phyloP scores from a whole-genome alignment of 306 rosid genomes.

The Lathyrus tuberosus region DNA sequence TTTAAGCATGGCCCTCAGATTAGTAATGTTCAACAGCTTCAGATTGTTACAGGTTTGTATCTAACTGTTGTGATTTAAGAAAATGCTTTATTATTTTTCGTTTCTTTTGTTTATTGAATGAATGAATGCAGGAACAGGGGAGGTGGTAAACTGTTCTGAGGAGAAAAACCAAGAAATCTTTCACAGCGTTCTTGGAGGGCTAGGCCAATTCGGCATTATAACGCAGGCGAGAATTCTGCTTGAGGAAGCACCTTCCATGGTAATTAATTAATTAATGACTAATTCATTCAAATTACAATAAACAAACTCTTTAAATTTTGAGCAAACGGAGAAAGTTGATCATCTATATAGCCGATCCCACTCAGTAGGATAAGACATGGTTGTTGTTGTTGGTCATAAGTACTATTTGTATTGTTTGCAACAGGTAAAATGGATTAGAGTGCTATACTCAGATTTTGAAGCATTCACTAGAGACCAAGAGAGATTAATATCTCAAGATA shows the following conservation, averaged over 20 bases:
- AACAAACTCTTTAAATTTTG: slow-evolving; percentile 30
- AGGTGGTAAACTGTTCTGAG: slow-evolving; percentile 71
- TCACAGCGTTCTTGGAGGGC: slow-evolving; percentile 94
- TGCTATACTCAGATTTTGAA: slow-evolving; percentile 56
- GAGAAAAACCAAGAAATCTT: slow-evolving; percentile 80
- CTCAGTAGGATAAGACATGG: too few relatives aligned
- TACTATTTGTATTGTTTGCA: not conserved
- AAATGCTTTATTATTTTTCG: not conserved
- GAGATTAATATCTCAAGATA: slow-evolving; percentile 59
- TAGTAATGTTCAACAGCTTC: slow-evolving; percentile 88
- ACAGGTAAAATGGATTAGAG: slow-evolving; percentile 68
- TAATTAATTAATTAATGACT: slow-evolving; percentile 26
- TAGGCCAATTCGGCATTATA: slow-evolving; percentile 96
- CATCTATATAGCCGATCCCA: too few relatives aligned
- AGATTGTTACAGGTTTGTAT: slow-evolving; percentile 89
- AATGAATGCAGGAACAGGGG: slow-evolving; percentile 82
- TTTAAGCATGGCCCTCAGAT: slow-evolving; percentile 95
- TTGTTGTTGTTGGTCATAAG: not conserved
- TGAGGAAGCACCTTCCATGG: slow-evolving; percentile 86
- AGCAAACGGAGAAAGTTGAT: too few relatives aligned
- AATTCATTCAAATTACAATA: not conserved
- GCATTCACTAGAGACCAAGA: slow-evolving; percentile 84
- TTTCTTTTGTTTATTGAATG: slow-evolving; percentile 9
- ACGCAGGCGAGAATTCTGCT: slow-evolving; percentile 79
- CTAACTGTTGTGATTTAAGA: too few relatives aligned